These are phyloP conservation scores for Aspergillus awamori DNA, from an alignment of 2,329 filamentous ascomycete genomes.

Conservation along the genomic window DNA sequence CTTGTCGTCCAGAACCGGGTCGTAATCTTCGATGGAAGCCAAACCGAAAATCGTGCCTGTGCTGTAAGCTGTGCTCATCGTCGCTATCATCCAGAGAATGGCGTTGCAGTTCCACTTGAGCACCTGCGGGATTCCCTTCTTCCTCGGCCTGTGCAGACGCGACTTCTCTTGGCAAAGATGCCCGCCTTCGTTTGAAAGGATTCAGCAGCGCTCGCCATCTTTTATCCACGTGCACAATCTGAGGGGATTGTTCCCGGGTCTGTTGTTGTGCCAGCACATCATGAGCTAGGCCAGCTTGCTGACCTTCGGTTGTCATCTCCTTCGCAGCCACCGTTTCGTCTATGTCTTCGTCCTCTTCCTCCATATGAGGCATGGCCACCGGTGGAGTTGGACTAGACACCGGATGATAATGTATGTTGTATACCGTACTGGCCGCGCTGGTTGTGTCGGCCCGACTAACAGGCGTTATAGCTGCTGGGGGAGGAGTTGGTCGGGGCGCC, in stretches of 20 bases:
- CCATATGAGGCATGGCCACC: slow-evolving; percentile 38
- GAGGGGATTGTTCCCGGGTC: slow-evolving; percentile 36
- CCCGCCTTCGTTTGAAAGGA: slow-evolving; percentile 61
- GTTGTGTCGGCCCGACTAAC: slow-evolving; percentile 63
- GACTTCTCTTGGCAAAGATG: slow-evolving; percentile 62
- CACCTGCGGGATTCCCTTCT: slow-evolving; percentile 28
- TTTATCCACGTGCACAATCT: slow-evolving; percentile 35
- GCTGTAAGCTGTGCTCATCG: slow-evolving; percentile 48
- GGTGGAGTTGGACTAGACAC: slow-evolving; percentile 52
- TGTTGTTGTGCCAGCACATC: slow-evolving; percentile 25
- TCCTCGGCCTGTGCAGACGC: slow-evolving; percentile 58
- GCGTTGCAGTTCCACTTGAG: slow-evolving; percentile 21
- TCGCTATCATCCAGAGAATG: slow-evolving; percentile 48
- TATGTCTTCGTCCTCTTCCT: slow-evolving; percentile 34
- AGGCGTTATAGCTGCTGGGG: slow-evolving; percentile 56
- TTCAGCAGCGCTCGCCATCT: slow-evolving; percentile 58
- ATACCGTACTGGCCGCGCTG: slow-evolving; percentile 66
- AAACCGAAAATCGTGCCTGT: slow-evolving; percentile 50
- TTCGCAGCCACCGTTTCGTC: slow-evolving; percentile 25
- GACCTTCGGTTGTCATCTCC: slow-evolving; percentile 24
- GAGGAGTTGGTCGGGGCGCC: slow-evolving; percentile 41
- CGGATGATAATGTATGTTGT: slow-evolving; percentile 64
- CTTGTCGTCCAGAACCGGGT: slow-evolving; percentile 41
- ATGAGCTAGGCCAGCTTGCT: slow-evolving; percentile 12
- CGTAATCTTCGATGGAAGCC: slow-evolving; percentile 52